A percentile compares a stretch with the other conserved stretches of the same genome.
phyloP scores from a whole-genome alignment of 441 rosid species.

The Gossypium trilobum region DNA sequence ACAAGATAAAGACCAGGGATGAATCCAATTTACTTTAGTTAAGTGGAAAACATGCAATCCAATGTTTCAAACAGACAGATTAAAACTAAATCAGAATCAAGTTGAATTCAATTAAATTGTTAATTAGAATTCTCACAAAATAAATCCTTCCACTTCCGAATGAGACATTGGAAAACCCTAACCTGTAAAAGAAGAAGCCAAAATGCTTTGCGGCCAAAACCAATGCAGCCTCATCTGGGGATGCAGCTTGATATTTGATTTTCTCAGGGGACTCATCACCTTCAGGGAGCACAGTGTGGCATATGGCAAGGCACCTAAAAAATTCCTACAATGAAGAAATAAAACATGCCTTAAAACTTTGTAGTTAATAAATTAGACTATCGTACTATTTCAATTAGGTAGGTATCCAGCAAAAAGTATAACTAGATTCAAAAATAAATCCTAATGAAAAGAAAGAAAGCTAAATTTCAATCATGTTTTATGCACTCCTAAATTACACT shows the following conservation, averaged over 20 bases:
- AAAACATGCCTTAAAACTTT: slow-evolving; percentile 12
- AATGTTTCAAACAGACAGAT: neutral
- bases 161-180: slow-evolving; percentile 4
- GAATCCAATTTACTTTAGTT: neutral
- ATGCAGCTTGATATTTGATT: slow-evolving; percentile 94
- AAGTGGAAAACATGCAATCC: neutral
- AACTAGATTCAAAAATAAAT: neutral
- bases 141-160: neutral
- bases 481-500: neutral
- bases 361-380: neutral
- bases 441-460: neutral
- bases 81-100: neutral
- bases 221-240: slow-evolving; percentile 99
- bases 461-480: neutral
- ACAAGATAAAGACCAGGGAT: neutral
- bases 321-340: slow-evolving; percentile 54
- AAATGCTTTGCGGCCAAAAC: slow-evolving; percentile 97
- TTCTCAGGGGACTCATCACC: slow-evolving; percentile 96
- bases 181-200: slow-evolving; percentile 97
- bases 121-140: neutral
- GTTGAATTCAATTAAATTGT: neutral
- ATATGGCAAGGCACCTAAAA: slow-evolving; percentile 83
- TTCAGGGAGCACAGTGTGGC: slow-evolving; percentile 99
- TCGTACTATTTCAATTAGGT: neutral
- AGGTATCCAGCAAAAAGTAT: neutral